A percentile compares a stretch with the other conserved stretches of the same genome.
phyloP scores from a whole-genome alignment of 2,329 filamentous ascomycete species.

The Atkinsonella hypoxylon region DNA sequence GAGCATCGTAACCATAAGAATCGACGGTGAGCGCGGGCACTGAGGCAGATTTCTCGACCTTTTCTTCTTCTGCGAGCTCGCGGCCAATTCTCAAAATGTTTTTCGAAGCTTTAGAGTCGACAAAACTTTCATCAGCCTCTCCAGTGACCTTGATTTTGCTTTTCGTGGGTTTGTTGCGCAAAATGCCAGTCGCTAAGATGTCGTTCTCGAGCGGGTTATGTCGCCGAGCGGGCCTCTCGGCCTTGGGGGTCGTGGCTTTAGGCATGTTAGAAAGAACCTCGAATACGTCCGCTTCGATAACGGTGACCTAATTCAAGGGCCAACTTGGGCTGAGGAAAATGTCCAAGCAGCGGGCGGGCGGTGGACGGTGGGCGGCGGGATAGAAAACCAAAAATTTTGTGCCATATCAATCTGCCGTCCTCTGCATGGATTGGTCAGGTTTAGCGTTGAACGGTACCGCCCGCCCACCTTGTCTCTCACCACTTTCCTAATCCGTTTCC shows the following conservation, averaged over 20 bases:
- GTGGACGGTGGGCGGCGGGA: conserved; percentile 6
- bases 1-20: conserved; percentile 67
- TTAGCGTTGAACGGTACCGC: conserved; percentile 13
- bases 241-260: conserved; percentile 55
- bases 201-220: conserved; percentile 92
- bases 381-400: conserved; percentile 21
- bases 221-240: conserved; percentile 48
- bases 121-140: conserved; percentile 55
- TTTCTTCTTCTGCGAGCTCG: conserved; percentile 74
- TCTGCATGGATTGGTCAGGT: conserved; percentile 15
- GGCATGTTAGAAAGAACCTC: conserved; percentile 49
- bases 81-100: conserved; percentile 85
- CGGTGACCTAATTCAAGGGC: not conserved
- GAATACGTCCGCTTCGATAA: not conserved
- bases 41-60: conserved; percentile 20
- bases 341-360: not conserved
- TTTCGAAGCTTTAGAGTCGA: conserved; percentile 78
- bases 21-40: conserved; percentile 32
- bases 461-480: conserved; percentile 12
- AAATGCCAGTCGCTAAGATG: conserved; percentile 54
- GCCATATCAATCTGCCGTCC: conserved; percentile 29
- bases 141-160: conserved; percentile 51
- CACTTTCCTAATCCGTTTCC: conserved; percentile 14
- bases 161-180: conserved; percentile 66
- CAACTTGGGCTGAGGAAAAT: not conserved